Base-by-base conservation (phyloP, 208 protist species). In the Wallacemonas rigidus region DNA sequence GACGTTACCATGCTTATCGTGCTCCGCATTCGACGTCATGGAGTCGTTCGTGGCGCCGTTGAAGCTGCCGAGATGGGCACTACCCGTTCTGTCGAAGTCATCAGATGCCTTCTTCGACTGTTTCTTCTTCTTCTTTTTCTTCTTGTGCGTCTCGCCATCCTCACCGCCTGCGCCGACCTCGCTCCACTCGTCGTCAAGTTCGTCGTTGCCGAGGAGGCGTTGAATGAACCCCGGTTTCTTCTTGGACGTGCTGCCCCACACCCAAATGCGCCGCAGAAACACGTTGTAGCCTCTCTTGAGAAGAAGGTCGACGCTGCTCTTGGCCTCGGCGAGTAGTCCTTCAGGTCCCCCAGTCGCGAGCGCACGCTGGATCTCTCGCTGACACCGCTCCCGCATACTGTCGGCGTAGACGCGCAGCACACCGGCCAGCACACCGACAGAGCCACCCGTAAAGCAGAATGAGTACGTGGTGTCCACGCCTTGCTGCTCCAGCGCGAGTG, bases 391-490 rank as follows among this genome's bases (percentile, higher is more conserved):
- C 3, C 72, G 69, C 36, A 90, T 57, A 12, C 72, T 65, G 61
- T 79, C 80, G 11, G 74, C 67, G 77, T 88, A 88, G 56, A 82
- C 80, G 47, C 71, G 56, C 7, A 91, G 41, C 39, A 86, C 68
- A 2, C 86, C 86, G 3, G 83, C 86, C 73, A 91, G 74, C 57
- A 89, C 76, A 3, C 86, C 86, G 14, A 91, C 51, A 12, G 80
- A 80, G 65, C 86, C 86, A 15, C 83, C 86, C 0, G 86, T 87
- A 73, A 88, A 89, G 55, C 53, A 64, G 63, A 78, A 80, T 65
- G 83, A 79, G 15, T 88, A 75, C 3, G 41, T 53, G 47, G 48
- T 69, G 58, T 79, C 71, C 48, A 82, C 71, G 70, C 74, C 79
- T 3, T 77, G 54, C 1, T 53, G 68, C 72, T 75, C 58, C 47